These are phyloP conservation scores for Marasmius fiardii DNA, from an alignment of 1,284 basidiomycete species.

Conservation along the genomic window DNA sequence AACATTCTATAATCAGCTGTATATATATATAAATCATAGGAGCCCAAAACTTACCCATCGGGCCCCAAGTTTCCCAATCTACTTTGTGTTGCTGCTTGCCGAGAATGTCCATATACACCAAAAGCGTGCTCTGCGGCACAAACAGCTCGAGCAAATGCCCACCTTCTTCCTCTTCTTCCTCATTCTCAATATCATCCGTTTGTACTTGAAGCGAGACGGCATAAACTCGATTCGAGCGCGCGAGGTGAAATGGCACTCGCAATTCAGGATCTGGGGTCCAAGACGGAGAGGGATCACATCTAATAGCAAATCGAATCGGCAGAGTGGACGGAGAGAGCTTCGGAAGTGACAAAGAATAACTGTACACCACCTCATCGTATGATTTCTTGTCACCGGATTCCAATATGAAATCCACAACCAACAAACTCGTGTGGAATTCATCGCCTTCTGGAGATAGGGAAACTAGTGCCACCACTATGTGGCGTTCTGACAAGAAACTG, in stretches of 20 bases:
- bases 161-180: neutral
- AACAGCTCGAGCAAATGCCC: constrained; percentile 36
- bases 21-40: neutral
- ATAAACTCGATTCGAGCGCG: constrained; percentile 41
- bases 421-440: constrained; percentile 17
- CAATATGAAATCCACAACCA: constrained; percentile 25
- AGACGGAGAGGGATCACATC: constrained; percentile 52
- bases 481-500: constrained; percentile 13
- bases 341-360: constrained; percentile 41
- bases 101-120: constrained; percentile 26
- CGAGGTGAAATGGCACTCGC: constrained; percentile 47
- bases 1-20: neutral
- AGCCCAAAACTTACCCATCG: constrained; percentile 12
- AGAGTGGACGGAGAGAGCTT: constrained; percentile 19
- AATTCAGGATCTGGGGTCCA: constrained; percentile 33
- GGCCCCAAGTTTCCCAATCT: constrained; percentile 54
- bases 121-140: constrained; percentile 43
- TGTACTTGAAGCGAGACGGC: constrained; percentile 42
- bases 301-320: constrained; percentile 38
- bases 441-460: constrained; percentile 12
- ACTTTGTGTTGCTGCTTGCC: constrained; percentile 25
- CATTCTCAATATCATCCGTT: constrained; percentile 18
- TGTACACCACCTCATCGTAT: constrained; percentile 28
- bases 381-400: constrained; percentile 23
- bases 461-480: constrained; percentile 12